Evolutionary conservation across 257 asterid species (phyloP).

Genomic region (Fraxinus americana): DNA sequence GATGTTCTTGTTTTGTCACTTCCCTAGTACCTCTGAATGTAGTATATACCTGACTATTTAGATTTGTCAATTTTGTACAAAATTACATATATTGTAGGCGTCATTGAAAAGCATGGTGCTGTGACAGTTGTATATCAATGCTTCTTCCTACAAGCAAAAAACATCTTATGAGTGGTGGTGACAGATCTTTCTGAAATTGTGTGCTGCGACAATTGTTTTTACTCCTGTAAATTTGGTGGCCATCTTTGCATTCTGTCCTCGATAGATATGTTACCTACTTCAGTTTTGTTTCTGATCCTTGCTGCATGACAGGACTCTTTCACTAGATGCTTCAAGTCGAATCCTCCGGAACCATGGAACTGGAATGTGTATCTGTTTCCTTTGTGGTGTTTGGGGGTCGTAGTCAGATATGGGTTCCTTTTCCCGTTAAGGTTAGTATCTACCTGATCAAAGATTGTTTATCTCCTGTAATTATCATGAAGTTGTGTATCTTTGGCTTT

Average conservation of each 20-base stretch:
- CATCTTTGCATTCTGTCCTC: neutral
- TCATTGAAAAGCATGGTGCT: neutral
- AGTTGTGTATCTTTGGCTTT: conserved; percentile 16
- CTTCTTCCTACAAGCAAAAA: neutral
- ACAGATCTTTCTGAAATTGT: neutral
- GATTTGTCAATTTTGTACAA: neutral
- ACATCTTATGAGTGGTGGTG: neutral
- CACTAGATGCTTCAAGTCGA: conserved; percentile 96
- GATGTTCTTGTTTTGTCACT: neutral
- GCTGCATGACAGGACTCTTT: conserved; percentile 71
- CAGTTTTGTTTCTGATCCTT: neutral
- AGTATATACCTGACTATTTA: neutral
- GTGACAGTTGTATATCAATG: neutral
- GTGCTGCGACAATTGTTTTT: neutral
- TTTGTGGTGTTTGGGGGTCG: conserved; percentile 93
- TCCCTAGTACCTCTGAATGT: neutral
- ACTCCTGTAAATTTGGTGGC: neutral
- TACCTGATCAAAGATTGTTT: neutral
- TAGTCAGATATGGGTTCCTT: conserved; percentile 81
- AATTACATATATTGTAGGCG: neutral
- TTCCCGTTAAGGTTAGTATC: conserved; percentile 73
- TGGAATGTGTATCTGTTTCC: conserved; percentile 74
- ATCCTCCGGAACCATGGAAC: conserved; percentile 97
- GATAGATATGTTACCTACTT: neutral
- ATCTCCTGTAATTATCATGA: neutral